A percentile compares a stretch with the other conserved stretches of the same genome.
These are phyloP conservation scores for Sarocladium oryzae DNA, from an alignment of 2,329 filamentous ascomycete genomes.

Conservation along the genomic window DNA sequence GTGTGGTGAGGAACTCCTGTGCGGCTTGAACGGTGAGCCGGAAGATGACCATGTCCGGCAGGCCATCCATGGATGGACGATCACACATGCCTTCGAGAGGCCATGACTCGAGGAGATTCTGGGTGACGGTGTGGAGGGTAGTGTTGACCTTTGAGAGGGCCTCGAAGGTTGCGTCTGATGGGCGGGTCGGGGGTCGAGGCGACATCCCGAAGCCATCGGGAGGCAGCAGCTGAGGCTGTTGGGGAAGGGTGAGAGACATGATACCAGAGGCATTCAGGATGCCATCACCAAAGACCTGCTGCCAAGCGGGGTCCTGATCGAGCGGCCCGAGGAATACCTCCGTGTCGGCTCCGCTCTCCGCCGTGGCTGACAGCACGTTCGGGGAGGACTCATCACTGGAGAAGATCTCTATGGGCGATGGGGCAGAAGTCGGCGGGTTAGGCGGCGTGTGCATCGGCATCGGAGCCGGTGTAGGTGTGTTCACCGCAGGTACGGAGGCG, in stretches of 20 bases:
- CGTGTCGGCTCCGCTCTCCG: neutral
- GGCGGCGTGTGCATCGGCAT: neutral
- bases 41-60: conserved; percentile 4
- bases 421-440: neutral
- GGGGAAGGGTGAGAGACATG: neutral
- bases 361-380: neutral
- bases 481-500: neutral
- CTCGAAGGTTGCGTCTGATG: neutral
- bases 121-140: neutral
- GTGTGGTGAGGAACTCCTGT: conserved; percentile 21
- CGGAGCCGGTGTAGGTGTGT: neutral
- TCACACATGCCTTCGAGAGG: neutral
- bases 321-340: neutral
- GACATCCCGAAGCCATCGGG: neutral
- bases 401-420: neutral
- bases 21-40: conserved; percentile 16
- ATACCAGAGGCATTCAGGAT: neutral
- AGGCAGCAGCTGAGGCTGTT: neutral
- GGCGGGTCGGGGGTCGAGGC: neutral
- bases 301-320: neutral
- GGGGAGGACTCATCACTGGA: conserved; percentile 2
- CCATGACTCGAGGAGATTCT: neutral
- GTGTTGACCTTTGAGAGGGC: conserved; percentile 4
- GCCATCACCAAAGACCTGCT: neutral
- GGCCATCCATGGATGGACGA: neutral